Conservation (phyloP, 1,284 basidiomycete species). For the Trametes polyzona region DNA sequence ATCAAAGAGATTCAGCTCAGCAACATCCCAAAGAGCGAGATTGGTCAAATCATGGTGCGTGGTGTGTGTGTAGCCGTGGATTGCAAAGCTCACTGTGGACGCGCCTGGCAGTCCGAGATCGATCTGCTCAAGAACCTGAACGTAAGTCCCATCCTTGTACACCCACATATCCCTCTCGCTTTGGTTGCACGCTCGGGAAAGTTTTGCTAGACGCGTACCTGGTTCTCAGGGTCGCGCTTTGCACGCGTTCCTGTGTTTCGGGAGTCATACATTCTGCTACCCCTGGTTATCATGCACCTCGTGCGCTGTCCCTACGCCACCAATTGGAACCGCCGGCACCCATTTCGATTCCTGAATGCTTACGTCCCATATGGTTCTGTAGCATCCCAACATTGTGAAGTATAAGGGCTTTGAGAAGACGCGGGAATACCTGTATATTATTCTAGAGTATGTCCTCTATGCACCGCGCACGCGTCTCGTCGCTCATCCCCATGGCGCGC, state of each 20-base stretch:
- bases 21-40: constrained; percentile 90
- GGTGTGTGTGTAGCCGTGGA: not conserved
- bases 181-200: not conserved
- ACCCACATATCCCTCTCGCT: too few species aligned
- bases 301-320: not conserved
- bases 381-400: constrained; percentile 96
- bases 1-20: constrained; percentile 94
- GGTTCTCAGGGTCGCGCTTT: not conserved
- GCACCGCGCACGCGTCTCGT: not conserved
- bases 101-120: constrained; percentile 81
- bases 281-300: not conserved
- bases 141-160: constrained; percentile 41
- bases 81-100: constrained; percentile 1
- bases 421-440: constrained; percentile 92
- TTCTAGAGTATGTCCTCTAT: constrained; percentile 71
- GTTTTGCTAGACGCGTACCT: not conserved
- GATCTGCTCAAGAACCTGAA: constrained; percentile 97
- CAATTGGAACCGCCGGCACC: too few species aligned
- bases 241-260: too few species aligned
- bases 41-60: constrained; percentile 95
- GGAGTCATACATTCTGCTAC: too few species aligned
- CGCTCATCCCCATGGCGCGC: not conserved
- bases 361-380: constrained; percentile 1
- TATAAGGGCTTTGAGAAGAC: constrained; percentile 98
- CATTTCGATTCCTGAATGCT: not conserved